Evolutionary conservation across 768 basidiomycete species (phyloP), one percentile per base, ranked within the genome.

Genomic region (Hebeloma cylindrosporum): DNA sequence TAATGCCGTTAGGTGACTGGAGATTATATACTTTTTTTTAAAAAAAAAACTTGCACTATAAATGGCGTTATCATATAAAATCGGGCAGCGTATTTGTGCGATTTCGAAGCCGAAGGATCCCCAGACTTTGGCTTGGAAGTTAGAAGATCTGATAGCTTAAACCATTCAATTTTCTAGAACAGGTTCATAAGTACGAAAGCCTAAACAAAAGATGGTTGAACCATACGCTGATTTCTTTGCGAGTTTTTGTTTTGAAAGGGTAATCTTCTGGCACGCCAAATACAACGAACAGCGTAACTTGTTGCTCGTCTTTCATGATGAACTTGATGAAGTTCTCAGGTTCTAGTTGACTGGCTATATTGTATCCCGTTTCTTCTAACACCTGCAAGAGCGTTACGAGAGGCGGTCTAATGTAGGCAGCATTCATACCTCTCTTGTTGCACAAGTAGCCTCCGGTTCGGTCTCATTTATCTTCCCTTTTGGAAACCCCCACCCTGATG

Each of bases 401-500:
- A 55, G 28, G 23, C 17, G n/a, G 23, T 33, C 8, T 26, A 31
- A 20, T 7, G 36, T n/a, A 30, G 26, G 17, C 36, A 25, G n/a
- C 17, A 40, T 6, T 7, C 80, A 43, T 50, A 94, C 95, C 72
- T 99, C 96, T 64, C 96, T 83, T 42, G 89, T 76, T 2, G 95
- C 96, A 66, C 96, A 99, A 43, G 75, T 77, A 37, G 78, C 76
- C 44, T 84, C 79, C 6, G 85, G 81, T 62, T 99, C 96, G 48
- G 88, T 80, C 62, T 94, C 85, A 58, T 99, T 99, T 64, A 98
- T 98, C 70, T 99, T 99, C n/a, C 96, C 96, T 62, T 95, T 90
- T 5, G 96, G 96, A 66, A 98, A 99, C n/a, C 92, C 88, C 96
- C 96, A 99, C 5, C 93, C 91, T 2, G 96, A 89, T 14, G 86